A percentile compares a stretch with the other conserved stretches of the same genome.
Evolutionary conservation across 2,329 filamentous ascomycete genomes (phyloP).

Genomic region (Teratosphaeriaceae sp.): DNA sequence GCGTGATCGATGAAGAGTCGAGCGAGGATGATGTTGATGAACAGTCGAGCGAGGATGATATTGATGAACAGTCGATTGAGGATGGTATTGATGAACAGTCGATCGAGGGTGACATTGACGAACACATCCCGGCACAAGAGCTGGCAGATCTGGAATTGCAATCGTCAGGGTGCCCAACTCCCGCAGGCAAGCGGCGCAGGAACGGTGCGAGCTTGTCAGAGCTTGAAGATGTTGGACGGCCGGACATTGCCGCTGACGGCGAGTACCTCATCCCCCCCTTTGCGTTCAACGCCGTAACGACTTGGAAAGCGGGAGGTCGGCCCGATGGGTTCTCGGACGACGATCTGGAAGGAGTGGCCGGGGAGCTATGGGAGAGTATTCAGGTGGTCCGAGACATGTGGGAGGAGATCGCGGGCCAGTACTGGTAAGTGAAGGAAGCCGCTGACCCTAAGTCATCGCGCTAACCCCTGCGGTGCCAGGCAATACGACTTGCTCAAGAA

Average conservation of each 20-base stretch:
- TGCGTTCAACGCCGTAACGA: slow-evolving; percentile 16
- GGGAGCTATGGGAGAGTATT: slow-evolving; percentile 19
- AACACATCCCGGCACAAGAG: no score
- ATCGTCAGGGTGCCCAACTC: no score
- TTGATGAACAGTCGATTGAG: no score
- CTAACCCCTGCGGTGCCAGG: not conserved
- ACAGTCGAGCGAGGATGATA: no score
- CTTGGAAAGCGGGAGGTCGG: slow-evolving; percentile 10
- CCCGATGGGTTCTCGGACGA: slow-evolving; percentile 9
- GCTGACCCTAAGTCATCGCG: not conserved
- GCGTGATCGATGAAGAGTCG: no score
- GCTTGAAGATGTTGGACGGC: no score
- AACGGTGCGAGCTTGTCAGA: no score
- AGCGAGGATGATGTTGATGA: no score
- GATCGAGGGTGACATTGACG: no score
- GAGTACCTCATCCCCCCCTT: slow-evolving; percentile 2
- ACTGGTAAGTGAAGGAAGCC: slow-evolving; percentile 5
- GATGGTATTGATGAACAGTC: no score
- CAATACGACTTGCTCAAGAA: slow-evolving; percentile 16
- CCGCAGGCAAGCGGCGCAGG: no score
- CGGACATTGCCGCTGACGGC: not conserved
- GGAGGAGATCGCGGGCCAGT: slow-evolving; percentile 16
- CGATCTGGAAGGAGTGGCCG: slow-evolving; percentile 10
- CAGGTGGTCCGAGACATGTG: slow-evolving; percentile 12
- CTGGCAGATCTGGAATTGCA: no score